Evolutionary conservation across 2,329 filamentous ascomycete genomes (phyloP).

Genomic region (Erysiphe pulchra): DNA sequence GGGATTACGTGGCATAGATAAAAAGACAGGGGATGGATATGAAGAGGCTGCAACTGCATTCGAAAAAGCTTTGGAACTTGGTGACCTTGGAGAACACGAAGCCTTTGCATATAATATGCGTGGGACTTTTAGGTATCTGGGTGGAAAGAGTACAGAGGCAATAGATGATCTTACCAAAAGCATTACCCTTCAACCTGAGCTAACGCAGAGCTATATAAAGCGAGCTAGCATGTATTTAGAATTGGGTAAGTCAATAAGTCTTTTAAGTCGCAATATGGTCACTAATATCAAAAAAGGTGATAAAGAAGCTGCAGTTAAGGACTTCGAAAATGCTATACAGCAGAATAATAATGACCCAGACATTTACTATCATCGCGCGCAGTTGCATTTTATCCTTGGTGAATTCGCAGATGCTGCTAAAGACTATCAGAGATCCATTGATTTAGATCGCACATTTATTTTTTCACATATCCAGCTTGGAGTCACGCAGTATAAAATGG

Average conservation of each 20-base stretch:
- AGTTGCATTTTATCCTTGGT: slow-evolving; percentile 90
- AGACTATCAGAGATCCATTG: slow-evolving; percentile 98
- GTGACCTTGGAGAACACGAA: slow-evolving; percentile 57
- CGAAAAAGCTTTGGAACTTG: slow-evolving; percentile 63
- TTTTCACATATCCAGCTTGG: slow-evolving; percentile 98
- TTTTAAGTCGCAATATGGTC: not conserved
- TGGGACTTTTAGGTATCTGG: slow-evolving; percentile 82
- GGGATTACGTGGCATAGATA: slow-evolving; percentile 55
- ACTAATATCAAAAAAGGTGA: slow-evolving; percentile 29
- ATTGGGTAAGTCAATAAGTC: slow-evolving; percentile 33
- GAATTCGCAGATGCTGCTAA: slow-evolving; percentile 86
- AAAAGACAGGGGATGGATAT: slow-evolving; percentile 77
- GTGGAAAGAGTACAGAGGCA: slow-evolving; percentile 65
- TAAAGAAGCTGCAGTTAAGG: slow-evolving; percentile 61
- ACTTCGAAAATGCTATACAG: slow-evolving; percentile 64
- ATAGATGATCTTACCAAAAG: slow-evolving; percentile 75
- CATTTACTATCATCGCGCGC: slow-evolving; percentile 96
- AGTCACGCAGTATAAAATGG: slow-evolving; percentile 99
- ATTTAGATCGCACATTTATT: slow-evolving; percentile 86
- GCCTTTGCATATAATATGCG: slow-evolving; percentile 90
- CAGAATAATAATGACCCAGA: slow-evolving; percentile 80
- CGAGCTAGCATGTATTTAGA: slow-evolving; percentile 94
- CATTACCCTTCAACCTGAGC: slow-evolving; percentile 61
- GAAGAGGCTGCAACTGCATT: slow-evolving; percentile 70
- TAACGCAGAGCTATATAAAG: slow-evolving; percentile 97